Base-by-base conservation (phyloP, 1,139 yeast genomes). In the Martiniozyma asiatica region DNA sequence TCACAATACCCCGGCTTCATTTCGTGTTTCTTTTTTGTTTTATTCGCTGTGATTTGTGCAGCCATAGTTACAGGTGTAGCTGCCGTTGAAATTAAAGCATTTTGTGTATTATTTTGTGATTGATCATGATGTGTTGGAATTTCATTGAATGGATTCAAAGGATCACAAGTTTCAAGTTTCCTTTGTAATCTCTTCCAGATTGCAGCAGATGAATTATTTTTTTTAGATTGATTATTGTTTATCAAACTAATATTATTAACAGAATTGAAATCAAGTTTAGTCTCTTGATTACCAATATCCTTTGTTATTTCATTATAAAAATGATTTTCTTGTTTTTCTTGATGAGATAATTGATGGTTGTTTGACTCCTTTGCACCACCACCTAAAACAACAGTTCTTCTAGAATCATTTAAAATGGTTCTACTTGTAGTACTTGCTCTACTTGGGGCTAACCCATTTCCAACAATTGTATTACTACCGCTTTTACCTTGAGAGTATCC, bases 1-100 rank as follows among this genome's bases (percentile, higher is more conserved):
- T 89, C 99, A 57, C 98, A 89, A 54, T 81, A 84, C 0, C 94
- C 94, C 2, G 75, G 52, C 31, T 30, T 36, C 24, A 32, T 27
- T 22, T 38, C 42, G 15, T 27, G 35, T 30, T 35, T 39, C 34
- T 39, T 37, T 26, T 39, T 43, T 29, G 32, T 30, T 14, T 21
- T 22, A 9, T 12, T 30, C 24, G 27, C 28, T n/a, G n/a, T n/a
- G 18, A 26, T 37, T 29, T 33, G 27, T 8, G 27, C 34, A 20
- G 32, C 27, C 13, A 29, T 27, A 22, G 26, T 15, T 8, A 36
- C 32, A 13, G 29, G 9, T 7, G 37, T 27, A 21, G 35, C 28
- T 14, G 17, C 24, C 21, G 22, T 17, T 21, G 24, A 13, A 14
- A 14, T 15, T 22, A 26, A 40, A 26, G 38, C 27, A 11, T 19